A percentile compares a stretch with the other conserved stretches of the same genome.
Evolutionary conservation across 116 monocot species (phyloP).

Genomic region (Zostera marina): DNA sequence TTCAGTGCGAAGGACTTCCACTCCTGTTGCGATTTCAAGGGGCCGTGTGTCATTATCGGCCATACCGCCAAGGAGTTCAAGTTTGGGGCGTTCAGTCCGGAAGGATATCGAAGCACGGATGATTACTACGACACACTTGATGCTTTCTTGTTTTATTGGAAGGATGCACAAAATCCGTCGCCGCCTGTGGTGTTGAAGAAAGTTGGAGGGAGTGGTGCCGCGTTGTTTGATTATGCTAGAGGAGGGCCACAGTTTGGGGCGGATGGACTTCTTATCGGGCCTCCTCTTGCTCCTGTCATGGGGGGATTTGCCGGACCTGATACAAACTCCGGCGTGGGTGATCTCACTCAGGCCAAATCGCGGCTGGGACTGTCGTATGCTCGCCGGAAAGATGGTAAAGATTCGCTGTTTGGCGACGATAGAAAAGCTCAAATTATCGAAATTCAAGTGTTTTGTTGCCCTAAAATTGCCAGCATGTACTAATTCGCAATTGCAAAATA

Average conservation of each 20-base stretch:
- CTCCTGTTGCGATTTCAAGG: slow-evolving; percentile 58
- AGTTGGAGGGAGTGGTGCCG: slow-evolving; percentile 88
- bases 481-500: slow-evolving; percentile 1
- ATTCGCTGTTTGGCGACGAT: slow-evolving; percentile 71
- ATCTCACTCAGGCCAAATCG: slow-evolving; percentile 80
- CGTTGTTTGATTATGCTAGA: slow-evolving; percentile 85
- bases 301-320: slow-evolving; percentile 93
- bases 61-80: slow-evolving; percentile 48
- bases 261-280: slow-evolving; percentile 83
- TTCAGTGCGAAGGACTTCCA: slow-evolving; percentile 76
- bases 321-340: slow-evolving; percentile 61
- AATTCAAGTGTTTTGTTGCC: slow-evolving; percentile 80
- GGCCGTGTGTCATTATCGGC: slow-evolving; percentile 58
- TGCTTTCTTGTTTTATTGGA: slow-evolving; percentile 91
- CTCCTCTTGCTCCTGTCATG: slow-evolving; percentile 86
- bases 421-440: slow-evolving; percentile 38
- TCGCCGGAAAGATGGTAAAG: slow-evolving; percentile 75
- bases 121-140: slow-evolving; percentile 86
- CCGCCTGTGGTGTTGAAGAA: slow-evolving; percentile 41
- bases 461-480: slow-evolving; percentile 62
- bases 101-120: slow-evolving; percentile 87
- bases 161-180: slow-evolving; percentile 3
- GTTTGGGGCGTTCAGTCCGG: slow-evolving; percentile 89
- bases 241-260: slow-evolving; percentile 51
- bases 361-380: slow-evolving; percentile 87